These are phyloP conservation scores for Exophiala bonariae DNA, from an alignment of 2,329 filamentous ascomycete genomes.

Conservation along the genomic window DNA sequence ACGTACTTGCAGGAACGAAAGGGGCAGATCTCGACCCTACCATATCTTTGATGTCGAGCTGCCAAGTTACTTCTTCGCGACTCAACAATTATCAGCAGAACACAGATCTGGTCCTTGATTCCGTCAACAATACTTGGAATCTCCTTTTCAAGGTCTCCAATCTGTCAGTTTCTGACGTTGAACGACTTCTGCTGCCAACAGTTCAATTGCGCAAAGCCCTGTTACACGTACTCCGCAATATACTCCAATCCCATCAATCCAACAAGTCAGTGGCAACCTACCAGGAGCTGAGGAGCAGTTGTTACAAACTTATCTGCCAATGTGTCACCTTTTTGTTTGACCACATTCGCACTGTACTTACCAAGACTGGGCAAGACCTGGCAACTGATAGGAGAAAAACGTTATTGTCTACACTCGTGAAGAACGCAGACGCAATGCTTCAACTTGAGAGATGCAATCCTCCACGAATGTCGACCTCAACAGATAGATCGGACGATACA, in stretches of 20 bases:
- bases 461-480: constrained; percentile 3
- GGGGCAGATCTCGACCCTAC: not conserved
- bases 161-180: constrained; percentile 8
- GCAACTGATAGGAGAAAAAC: not conserved
- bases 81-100: constrained; percentile 5
- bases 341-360: not conserved
- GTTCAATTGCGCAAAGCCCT: constrained; percentile 17
- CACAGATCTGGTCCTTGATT: not conserved
- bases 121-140: not conserved
- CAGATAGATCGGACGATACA: constrained; percentile 5
- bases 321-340: constrained; percentile 8
- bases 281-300: not conserved
- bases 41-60: constrained; percentile 4
- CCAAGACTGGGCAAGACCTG: not conserved
- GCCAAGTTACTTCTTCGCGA: constrained; percentile 8
- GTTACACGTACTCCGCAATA: constrained; percentile 2
- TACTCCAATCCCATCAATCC: not conserved
- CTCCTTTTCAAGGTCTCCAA: constrained; percentile 1
- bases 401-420: constrained; percentile 13
- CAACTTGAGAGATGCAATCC: constrained; percentile 10
- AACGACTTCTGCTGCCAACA: constrained; percentile 8
- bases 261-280: not conserved
- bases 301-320: constrained; percentile 5
- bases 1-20: constrained; percentile 12
- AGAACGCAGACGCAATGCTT: constrained; percentile 16